Conservation (phyloP, 2,329 filamentous ascomycete species). For the Botryosphaeria dothidea region DNA sequence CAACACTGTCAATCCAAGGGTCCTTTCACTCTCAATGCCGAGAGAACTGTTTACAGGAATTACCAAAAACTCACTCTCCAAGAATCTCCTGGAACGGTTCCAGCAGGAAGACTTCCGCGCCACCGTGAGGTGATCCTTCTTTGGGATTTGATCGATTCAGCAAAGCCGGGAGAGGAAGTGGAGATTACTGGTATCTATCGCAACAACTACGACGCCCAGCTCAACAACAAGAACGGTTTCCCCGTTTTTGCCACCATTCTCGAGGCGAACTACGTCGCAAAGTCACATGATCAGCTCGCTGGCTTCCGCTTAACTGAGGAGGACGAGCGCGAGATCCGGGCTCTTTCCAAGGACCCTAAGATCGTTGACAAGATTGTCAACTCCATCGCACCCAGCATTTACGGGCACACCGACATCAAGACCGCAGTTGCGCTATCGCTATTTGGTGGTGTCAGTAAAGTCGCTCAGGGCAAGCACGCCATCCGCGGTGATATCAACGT, state of each 20-base stretch:
- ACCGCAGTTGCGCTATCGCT: slow-evolving; percentile 92
- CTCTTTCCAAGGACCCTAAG: slow-evolving; percentile 82
- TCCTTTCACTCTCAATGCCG: slow-evolving; percentile 92
- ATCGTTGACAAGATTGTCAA: slow-evolving; percentile 91
- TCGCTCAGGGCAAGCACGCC: slow-evolving; percentile 81
- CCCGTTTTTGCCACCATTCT: slow-evolving; percentile 97
- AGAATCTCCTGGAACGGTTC: slow-evolving; percentile 95
- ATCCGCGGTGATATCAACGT: slow-evolving; percentile 99
- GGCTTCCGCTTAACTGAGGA: slow-evolving; percentile 94
- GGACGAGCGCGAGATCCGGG: slow-evolving; percentile 87
- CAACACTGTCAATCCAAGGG: slow-evolving; percentile 95
- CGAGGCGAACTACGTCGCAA: slow-evolving; percentile 96
- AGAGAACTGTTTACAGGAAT: slow-evolving; percentile 97
- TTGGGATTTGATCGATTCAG: slow-evolving; percentile 94
- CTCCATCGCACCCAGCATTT: slow-evolving; percentile 96
- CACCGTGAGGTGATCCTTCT: slow-evolving; percentile 93
- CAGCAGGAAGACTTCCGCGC: slow-evolving; percentile 88
- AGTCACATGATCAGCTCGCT: slow-evolving; percentile 94
- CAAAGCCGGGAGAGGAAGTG: slow-evolving; percentile 96
- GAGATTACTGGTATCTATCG: slow-evolving; percentile 96
- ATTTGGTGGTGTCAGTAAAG: slow-evolving; percentile 92
- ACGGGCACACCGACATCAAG: slow-evolving; percentile 95
- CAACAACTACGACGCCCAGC: slow-evolving; percentile 95
- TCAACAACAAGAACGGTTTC: slow-evolving; percentile 98
- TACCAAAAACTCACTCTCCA: slow-evolving; percentile 98